Evolutionary conservation across 1,284 basidiomycete species (phyloP), one percentile per base, ranked within the genome.

Genomic region (Caloboletus firmus): DNA sequence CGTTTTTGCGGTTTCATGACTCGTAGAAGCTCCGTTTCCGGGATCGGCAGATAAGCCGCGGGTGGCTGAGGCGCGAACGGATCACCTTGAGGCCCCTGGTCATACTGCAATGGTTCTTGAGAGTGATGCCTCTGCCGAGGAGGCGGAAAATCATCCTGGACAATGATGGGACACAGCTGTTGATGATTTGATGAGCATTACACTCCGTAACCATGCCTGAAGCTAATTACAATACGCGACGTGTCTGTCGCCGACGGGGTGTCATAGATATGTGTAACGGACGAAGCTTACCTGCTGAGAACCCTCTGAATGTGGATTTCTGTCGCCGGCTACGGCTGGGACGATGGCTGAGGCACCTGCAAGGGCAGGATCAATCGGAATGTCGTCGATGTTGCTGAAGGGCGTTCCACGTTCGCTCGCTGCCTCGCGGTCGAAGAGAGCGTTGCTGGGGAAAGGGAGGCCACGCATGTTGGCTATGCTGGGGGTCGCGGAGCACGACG

Each of bases 71-170:
- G 86, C 47, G 87, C 85, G 67, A 90, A 91, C 35, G 88, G 88
- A 73, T 91, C 89, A 56, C 89, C 88, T 64, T 88, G 85, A 17
- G 89, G 89, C 20, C 81, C 86, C 68, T 86, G 82, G 35, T 83
- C 79, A 64, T 87, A 89, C 53, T 82, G 68, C 69, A 62, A 64
- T 55, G 63, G 68, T 53, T 64, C 69, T 54, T 74, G 70, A 13
- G 65, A 61, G 58, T 76, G 74, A 36, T 74, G 66, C 54, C 66
- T 64, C n/a, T 54, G 60, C 30, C 42, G 60, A 30, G 53, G 59
- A n/a, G 31, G 56, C 9, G 48, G 20, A 22, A 54, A 52, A 20
- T 47, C 54, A 24, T 59, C 51, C 22, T 55, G 68, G 41, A 56
- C 26, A 50, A 61, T 5, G 36, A 58, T 40, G 20, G 59, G 49